Conservation (phyloP, 2,329 filamentous ascomycete species). For the Exophiala alcalophila region DNA sequence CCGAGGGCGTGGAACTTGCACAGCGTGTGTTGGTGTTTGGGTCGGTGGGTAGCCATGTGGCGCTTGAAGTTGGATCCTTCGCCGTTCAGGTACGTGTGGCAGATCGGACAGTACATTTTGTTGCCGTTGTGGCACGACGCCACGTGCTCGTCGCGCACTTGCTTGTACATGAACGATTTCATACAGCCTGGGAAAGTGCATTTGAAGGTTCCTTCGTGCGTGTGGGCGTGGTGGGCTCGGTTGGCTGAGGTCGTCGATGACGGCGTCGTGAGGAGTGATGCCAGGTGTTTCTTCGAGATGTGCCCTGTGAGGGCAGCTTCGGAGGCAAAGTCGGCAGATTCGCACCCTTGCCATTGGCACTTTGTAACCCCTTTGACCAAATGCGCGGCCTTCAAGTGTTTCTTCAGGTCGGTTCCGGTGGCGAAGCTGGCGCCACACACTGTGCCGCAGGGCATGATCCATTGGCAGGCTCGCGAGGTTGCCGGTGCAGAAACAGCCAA, state of each 20-base stretch:
- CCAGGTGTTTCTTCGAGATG: conserved; percentile 31
- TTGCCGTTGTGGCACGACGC: conserved; percentile 27
- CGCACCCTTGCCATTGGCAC: conserved; percentile 28
- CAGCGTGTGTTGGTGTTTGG: conserved; percentile 30
- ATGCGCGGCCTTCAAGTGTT: conserved; percentile 29
- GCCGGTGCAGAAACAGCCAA: conserved; percentile 12
- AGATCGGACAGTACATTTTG: conserved; percentile 30
- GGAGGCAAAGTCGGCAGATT: conserved; percentile 28
- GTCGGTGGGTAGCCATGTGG: conserved; percentile 30
- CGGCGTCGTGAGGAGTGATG: conserved; percentile 18
- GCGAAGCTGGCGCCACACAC: conserved; percentile 29
- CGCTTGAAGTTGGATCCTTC: conserved; percentile 30
- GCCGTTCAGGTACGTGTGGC: conserved; percentile 29
- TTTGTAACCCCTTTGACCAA: conserved; percentile 27
- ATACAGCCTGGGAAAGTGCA: conserved; percentile 29
- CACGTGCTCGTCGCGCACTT: conserved; percentile 30
- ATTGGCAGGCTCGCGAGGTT: conserved; percentile 27
- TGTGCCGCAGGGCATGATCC: conserved; percentile 31
- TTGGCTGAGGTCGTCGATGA: conserved; percentile 5
- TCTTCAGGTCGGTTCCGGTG: conserved; percentile 29
- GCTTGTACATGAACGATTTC: conserved; percentile 32
- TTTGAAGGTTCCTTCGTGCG: conserved; percentile 26
- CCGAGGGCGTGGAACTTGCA: conserved; percentile 30
- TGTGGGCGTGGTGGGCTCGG: conserved; percentile 8
- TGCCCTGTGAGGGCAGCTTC: conserved; percentile 31